Base-by-base conservation (phyloP, 495 filamentous ascomycete species). In the Pseudevernia furfuracea region DNA sequence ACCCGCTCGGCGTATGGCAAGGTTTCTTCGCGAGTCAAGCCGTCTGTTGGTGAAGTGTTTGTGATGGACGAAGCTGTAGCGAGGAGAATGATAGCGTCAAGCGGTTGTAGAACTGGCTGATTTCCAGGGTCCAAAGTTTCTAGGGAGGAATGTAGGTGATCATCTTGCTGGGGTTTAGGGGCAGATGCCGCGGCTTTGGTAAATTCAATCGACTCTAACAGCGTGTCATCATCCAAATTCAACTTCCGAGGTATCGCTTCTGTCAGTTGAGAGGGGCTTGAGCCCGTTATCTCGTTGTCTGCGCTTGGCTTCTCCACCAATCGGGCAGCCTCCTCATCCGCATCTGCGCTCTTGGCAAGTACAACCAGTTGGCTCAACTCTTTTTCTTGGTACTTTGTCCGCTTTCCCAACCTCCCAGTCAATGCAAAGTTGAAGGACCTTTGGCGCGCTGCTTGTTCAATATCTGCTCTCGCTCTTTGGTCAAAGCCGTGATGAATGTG, bases 331-430 rank as follows among this genome's bases (percentile, higher is more conserved):
- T 58, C 60, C n/a, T 68, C 48, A 4, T 58, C 53, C 41, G 71
- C 67, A 41, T 76, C 76, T 1, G 71, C 73, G 71, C 92, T 97
- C 73, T 85, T 89, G 0, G 95, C 94, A 43, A 97, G 74, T 14
- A 99, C 91, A 3, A 99, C 89, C 19, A 99, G 80, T 74, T 97
- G 94, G 68, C 89, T 96, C 68, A 86, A 87, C 69, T 91, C 91
- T 28, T 87, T 89, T 65, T 94, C 82, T 74, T 99, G 94, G 71
- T 89, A 99, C 71, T 87, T 91, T 2, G 94, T 99, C 63, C 94
- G 79, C 76, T 96, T 97, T 52, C 92, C 94, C 68, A 97, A 68
- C 28, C 86, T 84, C 19, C 95, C 94, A 4, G 91, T 93, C 62
- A 99, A 72, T 0, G 86, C 88, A 75, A 94, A 98, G 43, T 86